A percentile compares a stretch with the other conserved stretches of the same genome.
These are phyloP conservation scores for Mortierella antarctica DNA, from an alignment of 192 early-diverging fungal genomes.

Conservation along the genomic window DNA sequence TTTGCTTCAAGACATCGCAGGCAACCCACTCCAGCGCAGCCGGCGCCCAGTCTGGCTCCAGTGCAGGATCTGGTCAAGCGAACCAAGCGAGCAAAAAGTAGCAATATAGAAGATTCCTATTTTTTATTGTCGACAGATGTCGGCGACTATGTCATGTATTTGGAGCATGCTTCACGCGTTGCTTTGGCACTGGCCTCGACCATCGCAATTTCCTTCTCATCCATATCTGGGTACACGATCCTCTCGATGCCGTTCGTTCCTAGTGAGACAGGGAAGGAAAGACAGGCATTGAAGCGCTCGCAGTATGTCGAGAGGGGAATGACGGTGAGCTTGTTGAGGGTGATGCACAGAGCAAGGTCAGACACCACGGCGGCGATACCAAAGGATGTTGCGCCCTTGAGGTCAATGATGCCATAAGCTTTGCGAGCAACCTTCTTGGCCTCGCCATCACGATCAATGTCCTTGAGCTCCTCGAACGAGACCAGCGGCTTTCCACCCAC, in stretches of 20 bases:
- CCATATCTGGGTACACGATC: conserved; percentile 75
- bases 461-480: conserved; percentile 69
- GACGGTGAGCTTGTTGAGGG: conserved; percentile 76
- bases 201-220: conserved; percentile 66
- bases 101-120: background rate
- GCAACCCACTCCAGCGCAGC: conserved; percentile 32
- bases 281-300: conserved; percentile 67
- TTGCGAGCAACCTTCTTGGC: conserved; percentile 73
- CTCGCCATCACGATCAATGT: conserved; percentile 63
- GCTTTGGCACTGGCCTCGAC: conserved; percentile 62
- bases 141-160: conserved; percentile 48
- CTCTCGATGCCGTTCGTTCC: conserved; percentile 77
- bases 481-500: conserved; percentile 78
- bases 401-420: conserved; percentile 86
- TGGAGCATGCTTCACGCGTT: conserved; percentile 65
- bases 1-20: conserved; percentile 73
- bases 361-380: conserved; percentile 87
- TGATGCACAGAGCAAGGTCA: conserved; percentile 71
- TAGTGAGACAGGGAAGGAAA: conserved; percentile 84
- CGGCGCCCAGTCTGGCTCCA: background rate
- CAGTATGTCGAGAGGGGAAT: conserved; percentile 78
- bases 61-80: conserved; percentile 2
- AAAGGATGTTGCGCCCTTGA: conserved; percentile 88
- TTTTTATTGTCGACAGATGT: background rate
- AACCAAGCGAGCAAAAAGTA: conserved; percentile 15